A percentile compares a stretch with the other conserved stretches of the same genome.
These are phyloP conservation scores for Hyaloperonospora brassicae DNA, from an alignment of 352 stramenopile species.

Conservation along the genomic window DNA sequence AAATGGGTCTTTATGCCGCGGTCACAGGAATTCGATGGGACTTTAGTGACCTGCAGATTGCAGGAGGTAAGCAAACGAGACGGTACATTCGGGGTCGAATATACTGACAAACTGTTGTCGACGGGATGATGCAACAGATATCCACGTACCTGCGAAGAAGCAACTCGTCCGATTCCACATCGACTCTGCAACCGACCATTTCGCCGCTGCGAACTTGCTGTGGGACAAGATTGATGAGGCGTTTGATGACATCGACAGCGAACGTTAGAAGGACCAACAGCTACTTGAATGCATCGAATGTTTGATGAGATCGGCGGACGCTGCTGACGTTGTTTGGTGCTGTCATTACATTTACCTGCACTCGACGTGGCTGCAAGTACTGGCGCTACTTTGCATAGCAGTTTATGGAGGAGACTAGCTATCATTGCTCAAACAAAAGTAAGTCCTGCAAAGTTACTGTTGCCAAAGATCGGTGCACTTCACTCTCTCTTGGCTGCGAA, in stretches of 20 bases:
- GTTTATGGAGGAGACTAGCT: no score
- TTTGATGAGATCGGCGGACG: no score
- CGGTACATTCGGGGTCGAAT: not conserved
- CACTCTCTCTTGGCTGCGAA: no score
- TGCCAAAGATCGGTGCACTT: no score
- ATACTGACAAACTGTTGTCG: not conserved
- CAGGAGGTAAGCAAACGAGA: constrained; percentile 25
- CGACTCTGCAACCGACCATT: constrained; percentile 39
- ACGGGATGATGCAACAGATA: constrained; percentile 30
- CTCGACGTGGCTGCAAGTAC: no score
- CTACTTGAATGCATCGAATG: no score
- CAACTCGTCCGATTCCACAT: constrained; percentile 53
- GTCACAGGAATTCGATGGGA: constrained; percentile 79
- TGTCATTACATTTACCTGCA: no score
- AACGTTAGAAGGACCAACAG: constrained; percentile 21
- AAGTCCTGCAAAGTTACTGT: no score
- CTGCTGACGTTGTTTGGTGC: no score
- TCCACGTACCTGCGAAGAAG: constrained; percentile 52
- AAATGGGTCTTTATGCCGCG: constrained; percentile 69
- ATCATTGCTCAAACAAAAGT: no score
- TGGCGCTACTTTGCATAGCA: no score
- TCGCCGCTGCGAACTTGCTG: constrained; percentile 49
- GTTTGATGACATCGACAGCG: constrained; percentile 49
- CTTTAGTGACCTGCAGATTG: constrained; percentile 43
- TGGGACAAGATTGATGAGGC: constrained; percentile 66